phyloP scores from a whole-genome alignment of 805 yeast genomes.

The Wickerhamiella slavikovae region DNA sequence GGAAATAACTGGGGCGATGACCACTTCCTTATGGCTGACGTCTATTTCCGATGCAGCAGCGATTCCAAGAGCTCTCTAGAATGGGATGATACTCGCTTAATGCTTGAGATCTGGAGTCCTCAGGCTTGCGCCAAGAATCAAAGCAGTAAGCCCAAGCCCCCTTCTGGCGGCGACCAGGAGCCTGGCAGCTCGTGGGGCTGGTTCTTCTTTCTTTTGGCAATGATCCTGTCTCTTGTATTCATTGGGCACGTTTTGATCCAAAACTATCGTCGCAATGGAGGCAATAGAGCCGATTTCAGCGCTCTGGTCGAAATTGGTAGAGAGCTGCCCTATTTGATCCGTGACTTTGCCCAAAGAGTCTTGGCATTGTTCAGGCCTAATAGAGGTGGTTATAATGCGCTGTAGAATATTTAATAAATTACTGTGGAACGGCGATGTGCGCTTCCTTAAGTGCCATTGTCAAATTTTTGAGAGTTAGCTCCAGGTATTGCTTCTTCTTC shows the following conservation, averaged over 20 bases:
- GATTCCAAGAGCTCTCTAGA: constrained; percentile 1
- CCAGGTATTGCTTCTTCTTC: constrained; percentile 52
- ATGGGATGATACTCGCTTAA: constrained; percentile 9
- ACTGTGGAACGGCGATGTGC: too few relatives aligned
- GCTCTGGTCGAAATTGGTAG: constrained; percentile 36
- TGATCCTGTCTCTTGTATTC: constrained; percentile 49
- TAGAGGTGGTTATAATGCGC: constrained; percentile 89
- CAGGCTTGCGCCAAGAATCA: neutral
- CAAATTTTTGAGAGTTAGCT: constrained; percentile 60
- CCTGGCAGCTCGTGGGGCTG: constrained; percentile 57
- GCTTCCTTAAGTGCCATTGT: constrained; percentile 38
- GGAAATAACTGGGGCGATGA: constrained; percentile 55
- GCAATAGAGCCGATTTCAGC: too few relatives aligned
- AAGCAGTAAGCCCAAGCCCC: constrained; percentile 11
- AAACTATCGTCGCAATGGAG: constrained; percentile 51
- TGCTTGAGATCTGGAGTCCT: constrained; percentile 9
- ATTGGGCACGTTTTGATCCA: constrained; percentile 58
- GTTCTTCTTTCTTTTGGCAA: constrained; percentile 61
- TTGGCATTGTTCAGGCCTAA: constrained; percentile 44
- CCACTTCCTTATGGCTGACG: constrained; percentile 17
- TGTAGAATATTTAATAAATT: constrained; percentile 20
- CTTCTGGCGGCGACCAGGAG: constrained; percentile 15
- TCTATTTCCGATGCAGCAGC: constrained; percentile 14
- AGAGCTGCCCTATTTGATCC: constrained; percentile 51
- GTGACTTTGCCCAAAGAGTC: constrained; percentile 54